Conservation (phyloP, 2,329 filamentous ascomycete genomes). For the Colletotrichum destructivum region DNA sequence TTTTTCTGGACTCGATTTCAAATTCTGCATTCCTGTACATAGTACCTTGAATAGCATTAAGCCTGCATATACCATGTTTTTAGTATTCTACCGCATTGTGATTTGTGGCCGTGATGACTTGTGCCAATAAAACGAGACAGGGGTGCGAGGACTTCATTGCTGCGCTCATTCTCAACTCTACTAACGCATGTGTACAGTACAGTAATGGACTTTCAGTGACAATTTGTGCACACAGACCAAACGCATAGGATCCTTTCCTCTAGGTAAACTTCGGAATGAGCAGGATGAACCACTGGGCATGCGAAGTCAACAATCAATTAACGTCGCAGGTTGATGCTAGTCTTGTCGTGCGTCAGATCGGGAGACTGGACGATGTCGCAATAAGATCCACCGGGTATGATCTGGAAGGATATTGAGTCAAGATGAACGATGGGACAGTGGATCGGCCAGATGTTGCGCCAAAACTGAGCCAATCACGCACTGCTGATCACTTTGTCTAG, state of each 20-base stretch:
- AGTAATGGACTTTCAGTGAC: not conserved
- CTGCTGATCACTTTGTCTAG: not conserved
- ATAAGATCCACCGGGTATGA: constrained; percentile 1
- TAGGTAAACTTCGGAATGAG: not conserved
- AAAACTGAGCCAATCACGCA: too few relatives aligned
- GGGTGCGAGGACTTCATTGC: not conserved
- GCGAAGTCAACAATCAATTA: not conserved
- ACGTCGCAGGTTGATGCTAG: constrained; percentile 7
- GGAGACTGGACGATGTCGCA: constrained; percentile 12
- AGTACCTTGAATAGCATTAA: constrained; percentile 40
- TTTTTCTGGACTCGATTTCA: constrained; percentile 17
- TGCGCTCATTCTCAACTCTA: not conserved
- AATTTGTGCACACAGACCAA: too few relatives aligned
- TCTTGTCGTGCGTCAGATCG: not conserved
- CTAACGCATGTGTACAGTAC: too few relatives aligned
- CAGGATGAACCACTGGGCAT: not conserved
- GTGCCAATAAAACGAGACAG: not conserved
- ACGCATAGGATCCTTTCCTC: too few relatives aligned
- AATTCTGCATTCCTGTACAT: constrained; percentile 39
- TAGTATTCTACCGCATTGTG: not conserved
- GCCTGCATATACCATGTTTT: constrained; percentile 38
- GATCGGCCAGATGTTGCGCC: not conserved
- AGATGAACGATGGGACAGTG: not conserved
- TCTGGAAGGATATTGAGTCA: constrained; percentile 18
- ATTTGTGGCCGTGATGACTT: not conserved